Base-by-base conservation (phyloP, 345 rosid species). In the Salix exigua region DNA sequence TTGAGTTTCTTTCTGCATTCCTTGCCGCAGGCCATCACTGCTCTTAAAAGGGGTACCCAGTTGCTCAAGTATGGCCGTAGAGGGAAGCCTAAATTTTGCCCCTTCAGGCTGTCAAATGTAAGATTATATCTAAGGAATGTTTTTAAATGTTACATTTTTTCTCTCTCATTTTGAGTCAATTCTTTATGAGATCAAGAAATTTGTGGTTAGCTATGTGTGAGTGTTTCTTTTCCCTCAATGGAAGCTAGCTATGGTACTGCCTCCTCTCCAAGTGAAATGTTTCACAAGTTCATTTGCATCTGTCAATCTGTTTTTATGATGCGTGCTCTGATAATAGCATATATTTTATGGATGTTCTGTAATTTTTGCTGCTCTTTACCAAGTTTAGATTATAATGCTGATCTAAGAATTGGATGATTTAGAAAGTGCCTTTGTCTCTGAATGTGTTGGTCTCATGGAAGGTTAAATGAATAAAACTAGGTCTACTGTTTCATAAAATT, bases 41-140 rank as follows among this genome's bases (percentile, higher is more conserved):
- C 81, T 78, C 81, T 78, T 66, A 73, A 78, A 38, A 78, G 73
- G 31, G 77, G 81, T 58, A 53, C 81, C 25, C 76, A 78, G 11
- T 65, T 78, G 50, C 81, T 78, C 35, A 78, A 78, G 76, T 78
- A 78, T 65, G 81, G 81, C 38, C 76, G 81, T 26, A 78, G 81
- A 72, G 81, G 81, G 37, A 78, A 78, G 68, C 81, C 81, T 4
- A 78, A 78, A 72, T 72, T 78, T 66, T 78, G 81, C 26, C 81
- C 81, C 55, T 78, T 78, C 73, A 65, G 81, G 67, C 81, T 78
- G 66, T 51, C 81, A 4, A 78, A 78, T 73, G 77, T 73, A 67
- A 73, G 77, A 73, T 50, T 28, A 51, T 2, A 19, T 40, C 25
- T 40, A 68, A 38, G 26, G 40, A 58, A 28, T 69, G 46, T 38